Percentiles rank a stretch among this genome's conserved stretches.
These are phyloP conservation scores for Selenicereus undatus DNA, from an alignment of 148 eudicot species.

Conservation along the genomic window DNA sequence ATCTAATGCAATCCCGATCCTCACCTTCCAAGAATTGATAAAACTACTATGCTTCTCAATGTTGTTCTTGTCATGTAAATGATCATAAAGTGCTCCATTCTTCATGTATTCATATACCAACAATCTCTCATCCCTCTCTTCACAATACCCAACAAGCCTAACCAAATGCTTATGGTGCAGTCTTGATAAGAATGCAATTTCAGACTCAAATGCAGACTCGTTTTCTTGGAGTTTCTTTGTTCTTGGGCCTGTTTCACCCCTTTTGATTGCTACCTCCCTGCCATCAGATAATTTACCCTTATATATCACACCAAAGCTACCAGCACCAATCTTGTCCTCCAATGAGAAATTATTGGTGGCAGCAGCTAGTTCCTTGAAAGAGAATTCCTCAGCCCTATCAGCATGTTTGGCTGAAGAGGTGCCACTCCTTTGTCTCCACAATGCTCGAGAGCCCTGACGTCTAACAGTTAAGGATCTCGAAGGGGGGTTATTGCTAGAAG, in stretches of 20 bases:
- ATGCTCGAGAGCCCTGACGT: constrained; percentile 66
- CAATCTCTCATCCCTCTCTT: constrained; percentile 80
- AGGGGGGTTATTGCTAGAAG: constrained; percentile 50
- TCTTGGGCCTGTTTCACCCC: constrained; percentile 57
- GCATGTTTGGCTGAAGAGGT: constrained; percentile 63
- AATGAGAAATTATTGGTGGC: constrained; percentile 70
- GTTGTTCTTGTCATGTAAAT: constrained; percentile 68
- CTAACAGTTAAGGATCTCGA: constrained; percentile 75
- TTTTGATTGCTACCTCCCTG: constrained; percentile 87
- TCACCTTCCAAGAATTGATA: constrained; percentile 77
- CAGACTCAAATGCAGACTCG: constrained; percentile 88
- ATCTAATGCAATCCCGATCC: constrained; percentile 78
- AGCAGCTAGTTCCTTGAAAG: constrained; percentile 54
- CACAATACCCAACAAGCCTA: constrained; percentile 88
- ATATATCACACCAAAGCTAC: constrained; percentile 90
- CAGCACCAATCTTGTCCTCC: constrained; percentile 86
- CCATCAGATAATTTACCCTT: constrained; percentile 75
- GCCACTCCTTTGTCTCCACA: constrained; percentile 94
- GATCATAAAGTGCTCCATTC: constrained; percentile 85
- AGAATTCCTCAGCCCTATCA: constrained; percentile 73
- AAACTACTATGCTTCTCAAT: constrained; percentile 50
- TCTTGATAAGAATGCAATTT: constrained; percentile 74
- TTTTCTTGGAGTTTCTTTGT: constrained; percentile 76
- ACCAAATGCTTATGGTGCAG: constrained; percentile 94
- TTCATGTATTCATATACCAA: constrained; percentile 92